Base-by-base conservation (phyloP, 2,329 filamentous ascomycete genomes). In the Taxawa tesnikishii region DNA sequence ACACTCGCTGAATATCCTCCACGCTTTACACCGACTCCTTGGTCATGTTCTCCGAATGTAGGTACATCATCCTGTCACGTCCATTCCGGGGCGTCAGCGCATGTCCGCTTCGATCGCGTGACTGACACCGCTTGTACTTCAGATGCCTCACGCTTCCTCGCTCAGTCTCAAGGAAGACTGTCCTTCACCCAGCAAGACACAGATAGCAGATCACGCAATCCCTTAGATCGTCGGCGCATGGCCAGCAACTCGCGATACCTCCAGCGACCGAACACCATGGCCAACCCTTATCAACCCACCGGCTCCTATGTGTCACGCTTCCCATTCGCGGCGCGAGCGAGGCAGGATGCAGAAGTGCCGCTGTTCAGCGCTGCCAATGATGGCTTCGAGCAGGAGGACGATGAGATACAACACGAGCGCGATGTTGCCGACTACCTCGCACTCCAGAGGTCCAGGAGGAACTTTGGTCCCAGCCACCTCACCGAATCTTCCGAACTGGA, bases 71-170 rank as follows among this genome's bases (percentile, higher is more conserved):
- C 41, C 35, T 18, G n/a, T n/a, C n/a, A n/a, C n/a, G n/a, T n/a
- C n/a, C n/a, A 29, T 38, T 25, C 45, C 38, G 12, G 35, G 15
- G 45, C 42, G 29, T 39, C 48, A 47, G 50, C 52, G 49, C 38
- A 47, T 32, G 32, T 6, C 40, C 32, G 37, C 25, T 26, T 14
- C 35, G 44, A 50, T 54, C 56, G 57, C 54, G 58, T 62, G 59
- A 62, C 54, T 59, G 43, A 62, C 56, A 37, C 46, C 41, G 40
- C 40, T 42, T 29, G 29, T 32, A 32, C 33, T 32, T 33, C 51
- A 94, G 90, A 96, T 78, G 90, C 90, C 50, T 96, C 88, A 45
- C 80, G 79, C 47, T 98, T 98, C 57, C 75, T 98, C 48, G 83
- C 87, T 39, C 90, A 96, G 72, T 94, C 87, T 44, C 87, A 94